Base-by-base conservation (phyloP, 208 protist species). In the Leishmania arabica region DNA sequence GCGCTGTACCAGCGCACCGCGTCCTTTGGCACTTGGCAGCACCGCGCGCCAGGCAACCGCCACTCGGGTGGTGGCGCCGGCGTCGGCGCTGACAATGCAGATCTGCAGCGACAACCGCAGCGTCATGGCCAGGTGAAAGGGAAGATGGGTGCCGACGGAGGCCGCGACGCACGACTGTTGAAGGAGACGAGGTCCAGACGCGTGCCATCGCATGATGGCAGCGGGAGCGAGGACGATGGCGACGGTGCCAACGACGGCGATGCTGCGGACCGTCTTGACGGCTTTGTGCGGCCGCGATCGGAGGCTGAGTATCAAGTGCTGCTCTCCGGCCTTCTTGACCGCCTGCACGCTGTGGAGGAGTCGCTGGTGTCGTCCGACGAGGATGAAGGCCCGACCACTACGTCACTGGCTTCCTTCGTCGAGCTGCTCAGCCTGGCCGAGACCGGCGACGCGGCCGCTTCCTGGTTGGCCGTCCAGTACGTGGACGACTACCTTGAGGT, bases 381-480 rank as follows among this genome's bases (percentile, higher is more conserved):
- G 54, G 82, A 75, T n/a, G 81, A 82, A 15, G 83, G 76, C 40
- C 75, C 73, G 34, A 45, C 56, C 64, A 68, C 69, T 6, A 17
- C 88, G 42, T 86, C 84, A 37, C 49, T 95, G 15, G 84, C 83
- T 8, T 82, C 75, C 40, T 80, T 96, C 9, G 56, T 95, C 9
- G 93, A 95, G 78, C 40, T 77, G 49, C 86, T 94, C 68, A 86
- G 85, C 34, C 83, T 93, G 34, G 84, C 86, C 1, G 91, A 94
- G 88, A 91, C 84, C 56, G 93, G 91, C 62, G 82, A 86, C 78
- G 66, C 70, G 6, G 70, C 56, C 31, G 65, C 83, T 5, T 60
- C 86, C 31, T 87, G 83, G 84, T 27, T 78, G 34, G 89, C 86
- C 9, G 83, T 81, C 49, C 34, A 87, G 80, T 71, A 88, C 71